Conservation (phyloP, 306 rosid genomes). For the Macrotyloma uniflorum region DNA sequence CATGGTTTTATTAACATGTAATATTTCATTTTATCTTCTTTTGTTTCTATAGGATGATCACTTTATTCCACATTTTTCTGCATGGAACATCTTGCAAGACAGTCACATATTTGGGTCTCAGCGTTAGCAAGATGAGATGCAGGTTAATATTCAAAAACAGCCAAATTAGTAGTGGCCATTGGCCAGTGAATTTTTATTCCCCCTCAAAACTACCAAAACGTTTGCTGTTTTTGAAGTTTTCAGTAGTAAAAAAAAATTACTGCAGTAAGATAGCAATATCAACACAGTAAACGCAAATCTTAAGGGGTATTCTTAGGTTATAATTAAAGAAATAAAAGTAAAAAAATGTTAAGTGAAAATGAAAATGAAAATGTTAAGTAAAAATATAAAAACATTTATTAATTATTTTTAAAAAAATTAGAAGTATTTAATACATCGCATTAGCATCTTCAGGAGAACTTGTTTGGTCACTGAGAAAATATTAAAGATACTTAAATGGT, state of each 20-base stretch:
- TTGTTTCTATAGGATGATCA: neutral
- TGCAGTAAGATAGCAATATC: neutral
- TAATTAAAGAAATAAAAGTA: neutral
- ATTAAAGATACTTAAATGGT: neutral
- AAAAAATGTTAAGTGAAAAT: neutral
- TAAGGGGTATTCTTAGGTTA: neutral
- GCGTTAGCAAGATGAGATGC: neutral
- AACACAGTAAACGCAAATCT: neutral
- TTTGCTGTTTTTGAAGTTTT: neutral
- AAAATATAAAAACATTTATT: neutral
- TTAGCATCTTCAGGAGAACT: neutral
- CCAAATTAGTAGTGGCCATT: neutral
- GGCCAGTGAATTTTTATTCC: neutral
- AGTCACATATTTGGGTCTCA: neutral
- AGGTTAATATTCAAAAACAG: neutral
- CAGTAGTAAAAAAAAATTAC: neutral
- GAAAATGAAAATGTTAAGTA: neutral
- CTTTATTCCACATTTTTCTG: neutral
- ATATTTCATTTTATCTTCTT: neutral
- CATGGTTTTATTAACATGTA: neutral
- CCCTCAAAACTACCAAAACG: neutral
- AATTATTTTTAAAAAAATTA: neutral
- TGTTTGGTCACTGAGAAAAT: neutral
- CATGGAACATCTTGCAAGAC: neutral
- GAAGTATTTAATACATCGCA: neutral